Evolutionary conservation across 78 protist genomes (phyloP).

Genomic region (Isochrysis galbana): DNA sequence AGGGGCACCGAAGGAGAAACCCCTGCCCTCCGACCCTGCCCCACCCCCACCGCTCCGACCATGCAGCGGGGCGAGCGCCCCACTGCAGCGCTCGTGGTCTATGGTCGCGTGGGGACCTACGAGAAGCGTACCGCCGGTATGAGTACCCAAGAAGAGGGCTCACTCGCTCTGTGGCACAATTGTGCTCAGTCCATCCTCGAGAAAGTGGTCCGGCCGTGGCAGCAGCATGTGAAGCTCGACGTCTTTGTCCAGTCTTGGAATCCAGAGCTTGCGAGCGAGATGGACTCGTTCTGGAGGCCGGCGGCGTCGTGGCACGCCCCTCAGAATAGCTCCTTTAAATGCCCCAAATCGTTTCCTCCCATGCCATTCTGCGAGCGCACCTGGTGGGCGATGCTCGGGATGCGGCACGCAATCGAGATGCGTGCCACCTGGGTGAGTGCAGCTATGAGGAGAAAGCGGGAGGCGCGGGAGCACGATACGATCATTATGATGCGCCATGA

Average conservation of each 20-base stretch:
- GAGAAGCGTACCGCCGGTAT: background rate
- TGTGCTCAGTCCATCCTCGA: background rate
- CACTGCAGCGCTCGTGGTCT: background rate
- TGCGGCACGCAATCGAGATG: background rate
- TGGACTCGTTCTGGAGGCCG: background rate
- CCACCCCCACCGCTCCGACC: too few species aligned
- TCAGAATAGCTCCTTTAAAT: background rate
- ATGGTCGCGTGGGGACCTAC: conserved; percentile 15
- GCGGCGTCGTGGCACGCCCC: background rate
- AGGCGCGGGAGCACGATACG: background rate
- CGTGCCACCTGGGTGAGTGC: background rate
- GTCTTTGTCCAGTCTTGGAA: background rate
- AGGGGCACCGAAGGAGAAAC: too few species aligned
- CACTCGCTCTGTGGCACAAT: background rate
- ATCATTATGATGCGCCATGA: background rate
- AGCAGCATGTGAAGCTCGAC: background rate
- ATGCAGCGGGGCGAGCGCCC: too few species aligned
- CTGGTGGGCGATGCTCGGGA: background rate
- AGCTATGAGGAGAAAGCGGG: too few species aligned
- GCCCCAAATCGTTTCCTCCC: background rate
- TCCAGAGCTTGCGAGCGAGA: background rate
- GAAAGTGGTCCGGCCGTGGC: background rate
- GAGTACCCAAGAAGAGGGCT: background rate
- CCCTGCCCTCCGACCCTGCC: too few species aligned
- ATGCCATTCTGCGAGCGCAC: background rate